phyloP scores from a whole-genome alignment of 108 stramenopile genomes.

The Ochromonas danica region DNA sequence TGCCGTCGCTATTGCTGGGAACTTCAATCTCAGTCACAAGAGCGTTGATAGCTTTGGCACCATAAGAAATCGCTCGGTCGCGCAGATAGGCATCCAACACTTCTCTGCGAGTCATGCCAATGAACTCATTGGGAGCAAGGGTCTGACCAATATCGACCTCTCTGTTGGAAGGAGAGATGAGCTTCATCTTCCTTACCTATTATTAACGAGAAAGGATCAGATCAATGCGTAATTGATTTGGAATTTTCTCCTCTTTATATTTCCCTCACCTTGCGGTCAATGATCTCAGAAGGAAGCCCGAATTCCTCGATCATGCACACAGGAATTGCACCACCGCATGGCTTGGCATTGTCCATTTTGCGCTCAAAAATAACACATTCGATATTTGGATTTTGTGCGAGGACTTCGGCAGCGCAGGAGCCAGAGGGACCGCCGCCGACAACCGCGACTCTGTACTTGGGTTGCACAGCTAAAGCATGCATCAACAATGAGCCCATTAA shows the following conservation, averaged over 20 bases:
- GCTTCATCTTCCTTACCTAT: constrained; percentile 89
- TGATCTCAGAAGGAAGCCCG: constrained; percentile 84
- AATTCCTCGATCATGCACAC: constrained; percentile 98
- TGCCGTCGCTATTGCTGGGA: neutral
- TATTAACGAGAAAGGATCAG: too few species aligned
- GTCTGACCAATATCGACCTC: constrained; percentile 96
- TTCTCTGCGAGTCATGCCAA: constrained; percentile 97
- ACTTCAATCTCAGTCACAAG: constrained; percentile 83
- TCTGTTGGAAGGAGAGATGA: constrained; percentile 89
- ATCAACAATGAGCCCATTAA: too few species aligned
- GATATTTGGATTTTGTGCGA: constrained; percentile 86
- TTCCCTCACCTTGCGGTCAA: constrained; percentile 78
- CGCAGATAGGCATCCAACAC: constrained; percentile 92
- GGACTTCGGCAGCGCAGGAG: constrained; percentile 93
- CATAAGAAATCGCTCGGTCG: constrained; percentile 89
- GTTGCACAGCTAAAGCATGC: too few species aligned
- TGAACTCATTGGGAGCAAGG: constrained; percentile 92
- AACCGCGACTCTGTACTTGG: constrained; percentile 86
- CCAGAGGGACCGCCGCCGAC: constrained; percentile 94
- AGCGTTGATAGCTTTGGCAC: constrained; percentile 83
- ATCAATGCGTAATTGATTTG: neutral
- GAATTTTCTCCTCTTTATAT: neutral
- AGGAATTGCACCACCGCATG: constrained; percentile 96
- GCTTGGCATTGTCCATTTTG: constrained; percentile 99
- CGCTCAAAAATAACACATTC: constrained; percentile 91